These are phyloP conservation scores for Botryobasidium botryosum DNA, from an alignment of 768 basidiomycete genomes.

Conservation along the genomic window DNA sequence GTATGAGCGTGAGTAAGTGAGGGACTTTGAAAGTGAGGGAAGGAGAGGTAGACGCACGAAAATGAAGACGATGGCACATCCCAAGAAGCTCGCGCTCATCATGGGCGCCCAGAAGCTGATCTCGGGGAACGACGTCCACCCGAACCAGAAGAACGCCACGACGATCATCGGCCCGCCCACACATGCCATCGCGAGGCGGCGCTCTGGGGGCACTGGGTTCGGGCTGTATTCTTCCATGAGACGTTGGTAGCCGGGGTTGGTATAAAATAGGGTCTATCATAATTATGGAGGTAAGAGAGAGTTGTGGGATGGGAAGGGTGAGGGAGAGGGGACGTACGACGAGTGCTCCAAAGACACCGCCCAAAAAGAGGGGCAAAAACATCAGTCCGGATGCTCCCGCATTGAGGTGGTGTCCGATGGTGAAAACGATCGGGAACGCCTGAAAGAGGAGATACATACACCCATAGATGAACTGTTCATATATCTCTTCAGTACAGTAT, in stretches of 20 bases:
- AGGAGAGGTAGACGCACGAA: no score
- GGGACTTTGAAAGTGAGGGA: no score
- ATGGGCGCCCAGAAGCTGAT: slow-evolving; percentile 9
- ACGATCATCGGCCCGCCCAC: slow-evolving; percentile 11
- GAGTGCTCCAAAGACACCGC: slow-evolving; percentile 9
- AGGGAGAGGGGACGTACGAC: slow-evolving; percentile 2
- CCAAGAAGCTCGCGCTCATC: slow-evolving; percentile 14
- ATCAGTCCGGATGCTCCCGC: slow-evolving; percentile 15
- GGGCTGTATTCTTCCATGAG: slow-evolving; percentile 6
- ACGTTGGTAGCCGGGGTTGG: slow-evolving; percentile 14
- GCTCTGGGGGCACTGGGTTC: slow-evolving; percentile 15
- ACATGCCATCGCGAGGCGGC: slow-evolving; percentile 13
- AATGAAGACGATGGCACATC: no score
- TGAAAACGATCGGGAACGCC: slow-evolving; percentile 19
- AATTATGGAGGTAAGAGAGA: no score
- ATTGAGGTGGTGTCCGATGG: slow-evolving; percentile 17
- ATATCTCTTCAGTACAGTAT: slow-evolving; percentile 1
- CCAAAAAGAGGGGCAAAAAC: slow-evolving; percentile 16
- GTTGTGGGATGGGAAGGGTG: no score
- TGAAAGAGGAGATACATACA: slow-evolving; percentile 19
- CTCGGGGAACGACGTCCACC: slow-evolving; percentile 11
- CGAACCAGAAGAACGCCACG: slow-evolving; percentile 15
- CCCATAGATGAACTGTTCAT: slow-evolving; percentile 10
- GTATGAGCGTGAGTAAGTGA: no score
- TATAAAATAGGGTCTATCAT: slow-evolving; percentile 2